phyloP scores from a whole-genome alignment of 2,329 filamentous ascomycete genomes.

The Ramularia endophylla region DNA sequence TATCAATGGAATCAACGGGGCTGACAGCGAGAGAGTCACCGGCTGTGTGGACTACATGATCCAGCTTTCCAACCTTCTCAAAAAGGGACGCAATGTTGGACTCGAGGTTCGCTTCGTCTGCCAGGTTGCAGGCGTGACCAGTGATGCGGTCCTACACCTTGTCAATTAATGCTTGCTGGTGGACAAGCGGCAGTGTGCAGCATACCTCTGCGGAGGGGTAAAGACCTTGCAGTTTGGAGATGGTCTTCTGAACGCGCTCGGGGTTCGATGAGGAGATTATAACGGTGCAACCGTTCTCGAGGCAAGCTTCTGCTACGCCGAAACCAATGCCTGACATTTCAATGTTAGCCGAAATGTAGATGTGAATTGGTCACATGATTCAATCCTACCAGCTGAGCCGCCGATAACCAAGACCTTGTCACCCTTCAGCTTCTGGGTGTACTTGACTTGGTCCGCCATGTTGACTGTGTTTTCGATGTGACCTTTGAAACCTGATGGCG shows the following conservation, averaged over 20 bases:
- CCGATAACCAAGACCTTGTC: slow-evolving; percentile 55
- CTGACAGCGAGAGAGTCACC: slow-evolving; percentile 42
- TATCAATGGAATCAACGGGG: slow-evolving; percentile 37
- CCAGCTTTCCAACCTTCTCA: slow-evolving; percentile 34
- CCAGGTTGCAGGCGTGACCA: slow-evolving; percentile 46
- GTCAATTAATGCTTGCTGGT: too few species aligned
- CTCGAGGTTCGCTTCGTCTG: slow-evolving; percentile 41
- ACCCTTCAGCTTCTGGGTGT: slow-evolving; percentile 43
- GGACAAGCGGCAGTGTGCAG: too few species aligned
- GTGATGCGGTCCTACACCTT: slow-evolving; percentile 30
- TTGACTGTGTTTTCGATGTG: slow-evolving; percentile 7
- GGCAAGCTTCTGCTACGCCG: slow-evolving; percentile 51
- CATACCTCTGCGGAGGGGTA: slow-evolving; percentile 37
- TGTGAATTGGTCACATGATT: neutral
- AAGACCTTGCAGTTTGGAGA: slow-evolving; percentile 39
- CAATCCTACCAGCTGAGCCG: slow-evolving; percentile 40
- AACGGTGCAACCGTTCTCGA: slow-evolving; percentile 52
- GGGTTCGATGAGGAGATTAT: slow-evolving; percentile 55
- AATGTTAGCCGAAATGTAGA: too few species aligned
- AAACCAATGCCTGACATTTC: slow-evolving; percentile 54
- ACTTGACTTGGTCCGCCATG: slow-evolving; percentile 40
- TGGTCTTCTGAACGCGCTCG: slow-evolving; percentile 43
- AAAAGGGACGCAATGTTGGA: slow-evolving; percentile 44
- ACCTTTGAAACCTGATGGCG: too few species aligned
- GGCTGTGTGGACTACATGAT: slow-evolving; percentile 56